Evolutionary conservation across 805 yeast genomes (phyloP).

Genomic region (Zygosaccharomyces gambellarensis): DNA sequence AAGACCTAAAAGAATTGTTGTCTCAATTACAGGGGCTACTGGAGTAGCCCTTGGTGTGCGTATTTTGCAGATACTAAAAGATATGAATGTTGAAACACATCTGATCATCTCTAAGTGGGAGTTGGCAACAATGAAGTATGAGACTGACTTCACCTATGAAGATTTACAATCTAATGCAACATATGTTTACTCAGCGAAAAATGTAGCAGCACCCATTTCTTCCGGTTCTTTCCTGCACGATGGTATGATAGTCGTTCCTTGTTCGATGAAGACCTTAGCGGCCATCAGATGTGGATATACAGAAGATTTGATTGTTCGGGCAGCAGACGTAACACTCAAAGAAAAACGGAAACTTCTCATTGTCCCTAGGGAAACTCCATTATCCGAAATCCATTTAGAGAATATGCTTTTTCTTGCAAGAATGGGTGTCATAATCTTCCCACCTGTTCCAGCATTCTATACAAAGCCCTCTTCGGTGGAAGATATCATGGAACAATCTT

Average conservation of each 20-base stretch:
- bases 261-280: slow-evolving; percentile 31
- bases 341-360: slow-evolving; percentile 24
- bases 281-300: slow-evolving; percentile 30
- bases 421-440: slow-evolving; percentile 25
- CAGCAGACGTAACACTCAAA: slow-evolving; percentile 31
- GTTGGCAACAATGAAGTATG: slow-evolving; percentile 29
- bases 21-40: slow-evolving; percentile 32
- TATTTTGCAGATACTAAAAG: slow-evolving; percentile 20
- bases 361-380: slow-evolving; percentile 30
- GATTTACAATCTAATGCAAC: slow-evolving; percentile 20
- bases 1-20: slow-evolving; percentile 24
- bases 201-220: slow-evolving; percentile 30
- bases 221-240: slow-evolving; percentile 31
- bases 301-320: slow-evolving; percentile 28
- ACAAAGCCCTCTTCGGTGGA: slow-evolving; percentile 25
- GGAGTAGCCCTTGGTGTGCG: slow-evolving; percentile 26
- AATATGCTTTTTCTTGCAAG: slow-evolving; percentile 25
- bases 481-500: slow-evolving; percentile 27
- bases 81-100: slow-evolving; percentile 24
- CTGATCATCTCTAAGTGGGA: slow-evolving; percentile 32
- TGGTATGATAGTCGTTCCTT: slow-evolving; percentile 33
- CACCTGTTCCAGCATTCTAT: slow-evolving; percentile 32
- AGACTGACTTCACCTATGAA: slow-evolving; percentile 23
- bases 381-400: slow-evolving; percentile 29
- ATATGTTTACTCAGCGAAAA: slow-evolving; percentile 19